These are phyloP conservation scores for Vitis amurensis DNA, from an alignment of 164 flowering plant species.

Conservation along the genomic window DNA sequence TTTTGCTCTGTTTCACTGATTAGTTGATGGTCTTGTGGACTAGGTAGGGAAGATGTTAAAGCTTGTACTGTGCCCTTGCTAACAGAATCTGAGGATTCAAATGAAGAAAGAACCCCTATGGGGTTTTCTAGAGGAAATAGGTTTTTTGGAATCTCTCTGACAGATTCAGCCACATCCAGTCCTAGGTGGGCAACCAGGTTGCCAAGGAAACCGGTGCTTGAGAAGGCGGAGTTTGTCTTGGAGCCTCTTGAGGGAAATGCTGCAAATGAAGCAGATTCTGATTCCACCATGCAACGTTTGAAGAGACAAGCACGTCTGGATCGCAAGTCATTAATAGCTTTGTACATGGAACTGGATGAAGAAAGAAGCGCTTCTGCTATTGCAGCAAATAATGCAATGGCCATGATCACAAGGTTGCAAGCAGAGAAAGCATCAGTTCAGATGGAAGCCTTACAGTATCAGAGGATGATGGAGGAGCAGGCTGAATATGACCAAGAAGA, in stretches of 20 bases:
- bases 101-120: constrained; percentile 52
- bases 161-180: constrained; percentile 54
- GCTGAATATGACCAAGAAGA: constrained; percentile 68
- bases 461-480: constrained; percentile 65
- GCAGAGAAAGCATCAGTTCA: constrained; percentile 58
- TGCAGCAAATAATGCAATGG: constrained; percentile 60
- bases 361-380: constrained; percentile 54
- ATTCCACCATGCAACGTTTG: constrained; percentile 30
- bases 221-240: constrained; percentile 33
- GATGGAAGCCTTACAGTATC: constrained; percentile 60
- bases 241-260: constrained; percentile 31
- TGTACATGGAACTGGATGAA: constrained; percentile 53
- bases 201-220: constrained; percentile 38
- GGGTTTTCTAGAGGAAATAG: constrained; percentile 35
- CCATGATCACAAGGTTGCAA: constrained; percentile 60
- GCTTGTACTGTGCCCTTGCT: constrained; percentile 34
- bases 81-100: constrained; percentile 43
- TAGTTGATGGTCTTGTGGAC: constrained; percentile 2
- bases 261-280: constrained; percentile 43
- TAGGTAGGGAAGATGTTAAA: constrained; percentile 42
- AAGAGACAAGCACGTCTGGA: constrained; percentile 42
- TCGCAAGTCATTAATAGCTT: constrained; percentile 37
- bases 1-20: neutral
- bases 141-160: constrained; percentile 54
- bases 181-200: constrained; percentile 44